Conservation (phyloP, 106 monocot species). For the Allium fistulosum region DNA sequence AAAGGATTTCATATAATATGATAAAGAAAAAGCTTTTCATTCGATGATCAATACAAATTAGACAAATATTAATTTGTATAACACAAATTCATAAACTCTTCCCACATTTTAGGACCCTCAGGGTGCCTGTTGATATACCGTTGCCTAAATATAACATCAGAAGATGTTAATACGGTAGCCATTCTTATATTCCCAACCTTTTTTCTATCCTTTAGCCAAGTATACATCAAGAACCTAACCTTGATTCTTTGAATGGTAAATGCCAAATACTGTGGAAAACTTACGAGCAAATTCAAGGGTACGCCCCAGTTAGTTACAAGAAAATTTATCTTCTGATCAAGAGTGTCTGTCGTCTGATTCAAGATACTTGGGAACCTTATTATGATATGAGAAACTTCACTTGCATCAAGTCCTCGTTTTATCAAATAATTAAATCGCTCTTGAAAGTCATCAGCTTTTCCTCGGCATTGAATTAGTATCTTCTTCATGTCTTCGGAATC, state of each 20-base stretch:
- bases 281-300: slow-evolving; percentile 36
- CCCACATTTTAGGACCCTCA: slow-evolving; percentile 43
- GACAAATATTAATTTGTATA: no score
- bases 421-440: slow-evolving; percentile 56
- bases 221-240: slow-evolving; percentile 68
- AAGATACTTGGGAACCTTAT: slow-evolving; percentile 43
- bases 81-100: slow-evolving; percentile 22
- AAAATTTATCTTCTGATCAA: slow-evolving; percentile 55
- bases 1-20: no score
- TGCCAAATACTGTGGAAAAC: slow-evolving; percentile 45
- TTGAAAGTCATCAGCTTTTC: slow-evolving; percentile 71
- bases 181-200: slow-evolving; percentile 25
- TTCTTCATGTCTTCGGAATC: slow-evolving; percentile 48
- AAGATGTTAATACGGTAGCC: slow-evolving; percentile 37
- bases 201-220: slow-evolving; percentile 58
- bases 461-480: slow-evolving; percentile 38
- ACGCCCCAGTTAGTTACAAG: slow-evolving; percentile 42
- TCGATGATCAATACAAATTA: no score
- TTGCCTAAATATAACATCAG: slow-evolving; percentile 47
- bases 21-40: no score
- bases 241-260: slow-evolving; percentile 41
- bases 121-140: slow-evolving; percentile 26
- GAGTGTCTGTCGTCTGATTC: slow-evolving; percentile 48
- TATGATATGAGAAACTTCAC: slow-evolving; percentile 46
- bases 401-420: slow-evolving; percentile 34